Evolutionary conservation across 805 yeast species (phyloP).

Genomic region (Starmerella geochares): DNA sequence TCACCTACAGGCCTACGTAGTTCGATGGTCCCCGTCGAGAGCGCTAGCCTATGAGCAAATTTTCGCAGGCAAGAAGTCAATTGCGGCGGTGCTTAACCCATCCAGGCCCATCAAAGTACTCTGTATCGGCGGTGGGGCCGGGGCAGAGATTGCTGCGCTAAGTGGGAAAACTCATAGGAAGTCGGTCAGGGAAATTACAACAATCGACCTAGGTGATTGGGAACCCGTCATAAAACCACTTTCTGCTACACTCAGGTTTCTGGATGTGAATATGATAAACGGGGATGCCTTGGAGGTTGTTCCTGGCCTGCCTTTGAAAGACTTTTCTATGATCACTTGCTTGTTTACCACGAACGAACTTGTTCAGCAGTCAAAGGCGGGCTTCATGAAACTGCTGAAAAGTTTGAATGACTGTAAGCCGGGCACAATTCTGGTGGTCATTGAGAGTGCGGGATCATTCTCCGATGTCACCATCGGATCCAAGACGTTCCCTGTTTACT

Average conservation of each 20-base stretch:
- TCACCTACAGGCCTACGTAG: conserved; percentile 65
- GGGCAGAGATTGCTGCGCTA: conserved; percentile 62
- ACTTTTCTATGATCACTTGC: conserved; percentile 43
- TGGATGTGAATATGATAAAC: conserved; percentile 33
- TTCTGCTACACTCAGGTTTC: conserved; percentile 35
- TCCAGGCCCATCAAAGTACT: conserved; percentile 35
- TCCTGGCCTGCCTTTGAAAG: conserved; percentile 6
- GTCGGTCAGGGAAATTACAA: conserved; percentile 37
- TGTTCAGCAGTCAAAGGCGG: conserved; percentile 55
- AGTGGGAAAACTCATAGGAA: conserved; percentile 20
- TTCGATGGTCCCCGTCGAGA: conserved; percentile 80
- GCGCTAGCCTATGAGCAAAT: conserved; percentile 64
- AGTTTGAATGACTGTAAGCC: conserved; percentile 40
- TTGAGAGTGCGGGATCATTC: conserved; percentile 86
- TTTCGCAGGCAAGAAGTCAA: conserved; percentile 42
- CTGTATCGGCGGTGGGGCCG: conserved; percentile 84
- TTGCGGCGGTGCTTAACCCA: conserved; percentile 28
- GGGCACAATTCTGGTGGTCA: conserved; percentile 55
- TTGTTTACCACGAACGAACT: conserved; percentile 82
- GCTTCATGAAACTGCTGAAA: conserved; percentile 51
- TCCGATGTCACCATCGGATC: conserved; percentile 68
- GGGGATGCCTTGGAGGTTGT: conserved; percentile 24
- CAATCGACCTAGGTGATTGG: conserved; percentile 80
- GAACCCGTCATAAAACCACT: conserved; percentile 40
- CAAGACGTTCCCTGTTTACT: conserved; percentile 73